Evolutionary conservation across 441 rosid species (phyloP).

Genomic region (Arabidopsis lyrata): DNA sequence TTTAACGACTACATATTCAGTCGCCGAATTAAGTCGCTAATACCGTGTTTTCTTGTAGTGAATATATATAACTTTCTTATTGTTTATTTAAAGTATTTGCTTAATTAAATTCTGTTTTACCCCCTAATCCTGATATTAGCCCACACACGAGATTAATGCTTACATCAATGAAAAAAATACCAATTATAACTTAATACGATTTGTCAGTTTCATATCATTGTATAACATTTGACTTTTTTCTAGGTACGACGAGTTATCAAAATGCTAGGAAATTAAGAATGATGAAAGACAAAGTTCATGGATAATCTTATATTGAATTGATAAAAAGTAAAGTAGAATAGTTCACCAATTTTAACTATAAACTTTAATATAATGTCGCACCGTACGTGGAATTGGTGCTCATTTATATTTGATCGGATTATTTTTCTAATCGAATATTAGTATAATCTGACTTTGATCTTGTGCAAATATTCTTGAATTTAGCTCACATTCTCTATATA

Average conservation of each 20-base stretch:
- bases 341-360: background rate
- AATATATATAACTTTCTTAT: background rate
- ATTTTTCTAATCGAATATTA: background rate
- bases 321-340: background rate
- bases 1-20: too few relatives aligned
- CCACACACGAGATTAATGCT: slow-evolving; percentile 6
- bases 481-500: background rate
- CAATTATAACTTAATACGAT: background rate
- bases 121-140: slow-evolving; percentile 9
- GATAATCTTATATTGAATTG: background rate
- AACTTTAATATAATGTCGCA: background rate
- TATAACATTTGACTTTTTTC: slow-evolving; percentile 2
- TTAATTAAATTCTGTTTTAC: background rate
- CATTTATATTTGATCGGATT: background rate
- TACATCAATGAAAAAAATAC: background rate
- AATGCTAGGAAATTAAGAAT: background rate
- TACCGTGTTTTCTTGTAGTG: too few relatives aligned
- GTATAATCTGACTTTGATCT: background rate
- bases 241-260: background rate
- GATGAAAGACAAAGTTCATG: background rate
- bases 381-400: slow-evolving; percentile 6
- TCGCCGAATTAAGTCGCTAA: too few relatives aligned
- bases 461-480: background rate
- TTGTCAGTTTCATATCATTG: slow-evolving; percentile 22
- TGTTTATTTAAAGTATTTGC: background rate